A percentile compares a stretch with the other conserved stretches of the same genome.
Conservation (phyloP, 805 yeast genomes). For the Candida broadrunensis region DNA sequence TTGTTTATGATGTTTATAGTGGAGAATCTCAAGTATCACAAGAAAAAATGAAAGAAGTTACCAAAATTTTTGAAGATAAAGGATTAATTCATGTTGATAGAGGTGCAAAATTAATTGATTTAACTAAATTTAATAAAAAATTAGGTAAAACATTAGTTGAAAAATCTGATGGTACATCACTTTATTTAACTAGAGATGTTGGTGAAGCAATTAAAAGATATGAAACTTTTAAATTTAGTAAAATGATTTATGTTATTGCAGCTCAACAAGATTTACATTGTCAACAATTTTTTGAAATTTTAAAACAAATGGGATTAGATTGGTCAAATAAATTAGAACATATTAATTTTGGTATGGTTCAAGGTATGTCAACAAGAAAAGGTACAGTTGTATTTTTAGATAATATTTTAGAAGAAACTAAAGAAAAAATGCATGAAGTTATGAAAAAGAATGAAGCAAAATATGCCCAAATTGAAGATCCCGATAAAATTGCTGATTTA, state of each 20-base stretch:
- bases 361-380: conserved; percentile 96
- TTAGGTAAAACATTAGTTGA: conserved; percentile 90
- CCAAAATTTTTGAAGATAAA: conserved; percentile 59
- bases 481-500: conserved; percentile 91
- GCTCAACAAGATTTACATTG: conserved; percentile 93
- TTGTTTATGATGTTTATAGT: conserved; percentile 81
- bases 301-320: conserved; percentile 83
- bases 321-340: conserved; percentile 84
- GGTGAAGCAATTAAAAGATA: conserved; percentile 95
- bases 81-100: conserved; percentile 78
- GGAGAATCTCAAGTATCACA: conserved; percentile 94
- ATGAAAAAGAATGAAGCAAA: conserved; percentile 90
- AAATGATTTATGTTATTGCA: conserved; percentile 95
- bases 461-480: conserved; percentile 89
- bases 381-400: conserved; percentile 99
- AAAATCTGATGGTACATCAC: conserved; percentile 92
- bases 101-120: conserved; percentile 88
- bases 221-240: conserved; percentile 80
- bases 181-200: conserved; percentile 92
- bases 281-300: conserved; percentile 90
- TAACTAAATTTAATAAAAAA: conserved; percentile 82
- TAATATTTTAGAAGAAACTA: conserved; percentile 88
- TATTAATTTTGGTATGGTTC: conserved; percentile 95
- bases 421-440: conserved; percentile 91
- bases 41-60: conserved; percentile 65